Base-by-base conservation (phyloP, 2,329 filamentous ascomycete species). In the Trichophyton benhamiae region DNA sequence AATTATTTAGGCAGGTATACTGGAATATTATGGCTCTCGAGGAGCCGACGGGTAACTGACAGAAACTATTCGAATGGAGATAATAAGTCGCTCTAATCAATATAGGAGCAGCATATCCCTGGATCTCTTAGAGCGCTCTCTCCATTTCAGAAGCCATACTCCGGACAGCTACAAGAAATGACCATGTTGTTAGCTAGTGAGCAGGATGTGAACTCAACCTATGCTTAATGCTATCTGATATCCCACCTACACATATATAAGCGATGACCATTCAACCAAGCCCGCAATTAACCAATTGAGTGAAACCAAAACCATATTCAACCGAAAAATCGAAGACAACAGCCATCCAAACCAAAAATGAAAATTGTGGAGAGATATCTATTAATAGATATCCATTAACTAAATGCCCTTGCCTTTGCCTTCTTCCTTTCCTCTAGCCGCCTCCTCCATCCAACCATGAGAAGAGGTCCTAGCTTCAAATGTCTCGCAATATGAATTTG, bases 401-500 rank as follows among this genome's bases (percentile, higher is more conserved):
- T 33, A 42, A 42, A 20, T 15, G 17, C 55, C 55, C 55, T 58
- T n/a, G 36, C 22, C 33, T 58, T 58, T 36, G 33, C 41, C n/a
- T 58, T 58, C 36, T 15, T 58, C 33, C 27, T 58, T 25, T 58
- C 55, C 20, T 41, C 55, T 8, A 44, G 13, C 41, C 17, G 41
- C 36, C 55, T 58, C 41, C 55, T 58, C 33, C 36, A 58, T n/a
- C 55, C 33, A 58, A 30, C 41, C 13, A 58, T 44, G 33, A 41
- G 38, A 8, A 42, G 33, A 3, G 55, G 55, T n/a, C 33, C 55
- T 11, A 58, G 7, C 20, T 58, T 58, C 20, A 58, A 30, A 13
- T 58, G 55, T 7, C 20, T 41, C 11, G 41, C 41, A 44, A 58
- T 17, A 11, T 44, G 36, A 4, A 66, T 63, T 49, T 59, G 60